These are phyloP conservation scores for Candida endomychidarum DNA, from an alignment of 805 yeast species.

Conservation along the genomic window DNA sequence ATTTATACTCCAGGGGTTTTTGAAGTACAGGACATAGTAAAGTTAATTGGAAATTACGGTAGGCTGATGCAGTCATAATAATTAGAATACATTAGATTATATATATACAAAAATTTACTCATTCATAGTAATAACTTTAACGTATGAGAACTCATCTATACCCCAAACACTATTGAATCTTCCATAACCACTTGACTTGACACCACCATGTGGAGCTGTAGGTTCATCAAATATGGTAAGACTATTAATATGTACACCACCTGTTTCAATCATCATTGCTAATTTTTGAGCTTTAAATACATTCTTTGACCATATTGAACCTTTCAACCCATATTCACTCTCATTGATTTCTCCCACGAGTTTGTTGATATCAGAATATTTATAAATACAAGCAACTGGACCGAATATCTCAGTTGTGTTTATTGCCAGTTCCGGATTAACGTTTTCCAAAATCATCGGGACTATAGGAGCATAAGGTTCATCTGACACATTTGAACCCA, in stretches of 20 bases:
- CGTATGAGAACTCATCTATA: conserved; percentile 37
- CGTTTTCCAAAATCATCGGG: conserved; percentile 35
- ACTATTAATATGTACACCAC: conserved; percentile 41
- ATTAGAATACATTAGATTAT: too few species aligned
- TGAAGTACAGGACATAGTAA: too few species aligned
- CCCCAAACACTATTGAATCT: conserved; percentile 45
- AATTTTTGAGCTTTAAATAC: conserved; percentile 30
- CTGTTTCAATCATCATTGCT: conserved; percentile 37
- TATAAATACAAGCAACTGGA: conserved; percentile 36
- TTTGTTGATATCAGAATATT: conserved; percentile 20
- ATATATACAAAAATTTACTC: neutral
- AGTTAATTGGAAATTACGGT: too few species aligned
- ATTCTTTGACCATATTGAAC: conserved; percentile 42
- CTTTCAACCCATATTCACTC: conserved; percentile 37
- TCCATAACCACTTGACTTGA: conserved; percentile 40
- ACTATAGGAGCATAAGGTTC: neutral
- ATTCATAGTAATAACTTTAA: conserved; percentile 34
- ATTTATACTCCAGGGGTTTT: conserved; percentile 57
- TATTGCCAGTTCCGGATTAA: conserved; percentile 30
- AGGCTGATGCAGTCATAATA: too few species aligned
- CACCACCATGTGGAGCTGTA: conserved; percentile 47
- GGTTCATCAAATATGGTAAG: conserved; percentile 36
- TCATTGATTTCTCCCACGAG: conserved; percentile 26
- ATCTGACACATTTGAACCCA: conserved; percentile 17
- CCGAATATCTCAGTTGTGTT: conserved; percentile 42